Base-by-base conservation (phyloP, 2,329 filamentous ascomycete genomes). In the Ophiosphaerella korrae region DNA sequence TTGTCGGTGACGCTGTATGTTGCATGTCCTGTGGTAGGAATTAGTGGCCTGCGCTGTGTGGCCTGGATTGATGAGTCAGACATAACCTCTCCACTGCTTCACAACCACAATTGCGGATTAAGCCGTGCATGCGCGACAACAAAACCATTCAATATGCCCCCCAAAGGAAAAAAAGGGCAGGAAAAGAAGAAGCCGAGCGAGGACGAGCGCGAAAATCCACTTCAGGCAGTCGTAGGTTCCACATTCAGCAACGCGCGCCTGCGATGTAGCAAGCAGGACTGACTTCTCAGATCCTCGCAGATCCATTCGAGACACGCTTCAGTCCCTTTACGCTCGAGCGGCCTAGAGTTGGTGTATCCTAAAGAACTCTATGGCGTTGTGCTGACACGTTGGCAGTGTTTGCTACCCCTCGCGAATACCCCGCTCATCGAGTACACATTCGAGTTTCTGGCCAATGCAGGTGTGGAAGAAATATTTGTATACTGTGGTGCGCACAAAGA, bases 371-470 rank as follows among this genome's bases (percentile, higher is more conserved):
- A 24, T 21, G 42, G 9, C 35, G 24, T 33, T 18, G 42, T 51
- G 33, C 68, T 73, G 55, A 73, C 51, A 38, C 35, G 40, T 45
- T 44, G 41, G 26, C 66, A 95, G 90, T 97, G 94, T 78, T 87
- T 99, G 29, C 82, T 99, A 6, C 92, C 93, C 9, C 82, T 99
- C 53, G 94, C 91, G 53, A 97, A 97, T 74, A 92, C 88, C 1
- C 93, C 94, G 32, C 81, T 99, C 57, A 96, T 99, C 76, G 94
- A 99, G 75, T 97, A 99, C 74, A 97, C 93, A 3, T 86, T 97
- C 66, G 92, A 97, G 70, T 97, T 96, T 67, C 86, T 99, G 1
- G 92, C 92, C 58, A 93, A 93, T 82, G 92, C 94, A 51, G 92
- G 92, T 50, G 92, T 97, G n/a, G 87, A 94, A 63, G 90, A 97